A percentile compares a stretch with the other conserved stretches of the same genome.
These are phyloP conservation scores for Aureobasidium sp. DNA, from an alignment of 2,329 filamentous ascomycete genomes.

Conservation along the genomic window DNA sequence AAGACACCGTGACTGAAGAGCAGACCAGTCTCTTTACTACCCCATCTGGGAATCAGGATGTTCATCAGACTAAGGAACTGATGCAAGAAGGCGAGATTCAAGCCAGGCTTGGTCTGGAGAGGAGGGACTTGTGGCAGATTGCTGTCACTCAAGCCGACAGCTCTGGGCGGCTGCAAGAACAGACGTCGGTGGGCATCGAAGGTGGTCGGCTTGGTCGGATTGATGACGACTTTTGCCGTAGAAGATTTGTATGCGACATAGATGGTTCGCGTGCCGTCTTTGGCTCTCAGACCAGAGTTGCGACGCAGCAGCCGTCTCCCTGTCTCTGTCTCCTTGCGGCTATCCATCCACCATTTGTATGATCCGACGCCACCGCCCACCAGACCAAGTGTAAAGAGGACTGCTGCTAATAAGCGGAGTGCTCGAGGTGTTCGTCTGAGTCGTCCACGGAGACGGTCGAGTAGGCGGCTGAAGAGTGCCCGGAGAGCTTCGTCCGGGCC, in stretches of 20 bases:
- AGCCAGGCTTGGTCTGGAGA: slow-evolving; percentile 80
- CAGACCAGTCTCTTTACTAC: slow-evolving; percentile 88
- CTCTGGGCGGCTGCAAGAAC: slow-evolving; percentile 83
- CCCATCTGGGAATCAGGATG: slow-evolving; percentile 95
- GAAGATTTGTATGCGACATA: slow-evolving; percentile 86
- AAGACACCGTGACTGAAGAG: slow-evolving; percentile 84
- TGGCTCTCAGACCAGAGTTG: slow-evolving; percentile 87
- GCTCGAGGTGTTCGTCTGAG: slow-evolving; percentile 60
- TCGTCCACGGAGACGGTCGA: slow-evolving; percentile 39
- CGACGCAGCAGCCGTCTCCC: slow-evolving; percentile 73
- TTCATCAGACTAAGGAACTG: slow-evolving; percentile 93
- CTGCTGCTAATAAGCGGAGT: slow-evolving; percentile 65
- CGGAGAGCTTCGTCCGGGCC: slow-evolving; percentile 36
- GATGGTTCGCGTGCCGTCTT: slow-evolving; percentile 89
- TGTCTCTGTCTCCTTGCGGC: slow-evolving; percentile 70
- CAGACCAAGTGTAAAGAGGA: slow-evolving; percentile 69
- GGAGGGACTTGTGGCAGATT: slow-evolving; percentile 62
- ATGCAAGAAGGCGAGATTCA: slow-evolving; percentile 93
- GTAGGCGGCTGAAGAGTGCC: slow-evolving; percentile 41
- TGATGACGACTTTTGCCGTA: slow-evolving; percentile 84
- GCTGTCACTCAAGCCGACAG: slow-evolving; percentile 66
- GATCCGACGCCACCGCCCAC: slow-evolving; percentile 70
- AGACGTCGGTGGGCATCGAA: slow-evolving; percentile 93
- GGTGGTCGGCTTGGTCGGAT: slow-evolving; percentile 82
- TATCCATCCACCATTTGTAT: slow-evolving; percentile 66